Evolutionary conservation across 2,329 filamentous ascomycete species (phyloP).

Genomic region (Rachicladosporium sp.): DNA sequence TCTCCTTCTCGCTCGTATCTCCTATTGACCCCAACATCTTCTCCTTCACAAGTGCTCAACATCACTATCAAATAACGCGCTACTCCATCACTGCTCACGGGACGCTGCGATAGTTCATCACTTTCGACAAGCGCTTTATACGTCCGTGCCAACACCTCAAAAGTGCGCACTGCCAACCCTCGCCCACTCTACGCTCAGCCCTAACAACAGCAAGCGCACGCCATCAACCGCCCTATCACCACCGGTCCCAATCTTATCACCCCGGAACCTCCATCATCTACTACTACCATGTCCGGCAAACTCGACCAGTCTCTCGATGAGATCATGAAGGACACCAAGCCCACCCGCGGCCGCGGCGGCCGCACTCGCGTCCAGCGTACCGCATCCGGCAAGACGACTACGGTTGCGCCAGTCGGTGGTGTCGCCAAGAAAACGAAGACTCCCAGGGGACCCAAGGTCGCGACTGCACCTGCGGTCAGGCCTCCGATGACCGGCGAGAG

Average conservation of each 20-base stretch:
- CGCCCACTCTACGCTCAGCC: too few relatives aligned
- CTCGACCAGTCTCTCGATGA: slow-evolving; percentile 95
- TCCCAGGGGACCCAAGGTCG: slow-evolving; percentile 39
- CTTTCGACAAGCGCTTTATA: too few relatives aligned
- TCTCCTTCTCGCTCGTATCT: too few relatives aligned
- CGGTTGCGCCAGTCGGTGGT: slow-evolving; percentile 64
- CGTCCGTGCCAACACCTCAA: too few relatives aligned
- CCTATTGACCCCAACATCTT: too few relatives aligned
- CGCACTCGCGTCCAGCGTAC: slow-evolving; percentile 35
- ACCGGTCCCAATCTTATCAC: neutral
- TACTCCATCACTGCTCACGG: too few relatives aligned
- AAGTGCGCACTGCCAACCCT: too few relatives aligned
- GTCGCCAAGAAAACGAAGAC: slow-evolving; percentile 60
- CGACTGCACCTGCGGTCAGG: slow-evolving; percentile 49
- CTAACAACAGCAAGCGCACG: too few relatives aligned
- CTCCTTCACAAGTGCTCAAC: too few relatives aligned
- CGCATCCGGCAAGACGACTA: slow-evolving; percentile 38
- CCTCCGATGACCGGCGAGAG: slow-evolving; percentile 56
- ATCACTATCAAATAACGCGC: too few relatives aligned
- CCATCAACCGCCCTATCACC: too few relatives aligned
- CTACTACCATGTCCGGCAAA: slow-evolving; percentile 70
- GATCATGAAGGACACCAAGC: slow-evolving; percentile 68
- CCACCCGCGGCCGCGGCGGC: slow-evolving; percentile 33
- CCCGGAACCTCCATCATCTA: neutral
- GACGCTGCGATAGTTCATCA: too few relatives aligned